These are phyloP conservation scores for Porcisia deanei DNA, from an alignment of 208 protist species.

Conservation along the genomic window DNA sequence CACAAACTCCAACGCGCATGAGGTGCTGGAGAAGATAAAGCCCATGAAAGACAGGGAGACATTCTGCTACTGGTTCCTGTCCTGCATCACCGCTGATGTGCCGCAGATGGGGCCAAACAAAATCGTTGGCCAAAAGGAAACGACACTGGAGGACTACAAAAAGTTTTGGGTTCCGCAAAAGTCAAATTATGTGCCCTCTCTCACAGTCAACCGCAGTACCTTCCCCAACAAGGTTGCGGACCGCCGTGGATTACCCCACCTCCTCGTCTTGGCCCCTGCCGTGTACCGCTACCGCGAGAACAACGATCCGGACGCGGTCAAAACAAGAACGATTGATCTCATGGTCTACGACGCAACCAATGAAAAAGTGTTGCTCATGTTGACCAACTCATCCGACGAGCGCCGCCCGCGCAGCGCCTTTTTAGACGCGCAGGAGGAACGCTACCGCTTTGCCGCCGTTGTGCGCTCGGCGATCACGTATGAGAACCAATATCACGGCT, in stretches of 20 bases:
- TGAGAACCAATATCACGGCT: conserved; percentile 82
- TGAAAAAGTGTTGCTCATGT: conserved; percentile 86
- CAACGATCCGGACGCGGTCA: conserved; percentile 73
- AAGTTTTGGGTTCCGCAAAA: conserved; percentile 78
- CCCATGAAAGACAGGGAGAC: conserved; percentile 71
- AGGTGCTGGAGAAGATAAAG: conserved; percentile 49
- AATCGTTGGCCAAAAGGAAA: conserved; percentile 74
- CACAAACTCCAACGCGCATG: conserved; percentile 36
- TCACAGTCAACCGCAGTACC: conserved; percentile 52
- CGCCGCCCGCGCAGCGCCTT: conserved; percentile 67
- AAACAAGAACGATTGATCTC: conserved; percentile 67
- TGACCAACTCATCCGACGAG: conserved; percentile 70
- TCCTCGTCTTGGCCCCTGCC: conserved; percentile 69
- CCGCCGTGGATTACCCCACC: conserved; percentile 59
- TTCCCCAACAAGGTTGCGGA: conserved; percentile 71
- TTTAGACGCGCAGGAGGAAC: conserved; percentile 79
- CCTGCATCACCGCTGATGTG: conserved; percentile 77
- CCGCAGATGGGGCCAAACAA: conserved; percentile 86
- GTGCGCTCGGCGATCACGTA: conserved; percentile 78
- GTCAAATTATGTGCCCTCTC: conserved; percentile 68
- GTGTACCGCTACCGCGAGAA: conserved; percentile 86
- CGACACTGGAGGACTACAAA: conserved; percentile 74
- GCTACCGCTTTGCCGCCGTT: conserved; percentile 81
- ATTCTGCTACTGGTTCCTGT: conserved; percentile 87
- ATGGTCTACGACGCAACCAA: conserved; percentile 87